phyloP scores from a whole-genome alignment of 768 basidiomycete genomes.

The Kwoniella europaea region DNA sequence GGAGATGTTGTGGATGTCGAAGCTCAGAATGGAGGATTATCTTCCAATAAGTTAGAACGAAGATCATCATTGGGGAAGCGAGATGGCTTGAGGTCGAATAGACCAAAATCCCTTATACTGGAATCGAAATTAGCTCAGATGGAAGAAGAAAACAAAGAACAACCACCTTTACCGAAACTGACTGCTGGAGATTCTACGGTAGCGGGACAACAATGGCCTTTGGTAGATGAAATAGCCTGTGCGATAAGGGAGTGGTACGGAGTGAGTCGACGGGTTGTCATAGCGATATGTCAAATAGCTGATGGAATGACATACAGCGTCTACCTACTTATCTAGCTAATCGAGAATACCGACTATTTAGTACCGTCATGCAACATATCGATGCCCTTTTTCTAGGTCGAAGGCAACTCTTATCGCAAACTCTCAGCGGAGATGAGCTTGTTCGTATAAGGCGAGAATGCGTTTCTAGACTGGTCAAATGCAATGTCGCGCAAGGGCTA shows the following conservation, averaged over 20 bases:
- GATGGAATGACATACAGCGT: slow-evolving; percentile 27
- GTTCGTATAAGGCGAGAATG: slow-evolving; percentile 79
- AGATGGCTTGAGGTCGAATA: slow-evolving; percentile 23
- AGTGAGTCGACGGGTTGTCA: slow-evolving; percentile 15
- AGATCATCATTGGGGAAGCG: slow-evolving; percentile 16
- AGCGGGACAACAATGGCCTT: slow-evolving; percentile 79
- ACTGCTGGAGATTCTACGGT: slow-evolving; percentile 93
- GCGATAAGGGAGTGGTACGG: slow-evolving; percentile 92
- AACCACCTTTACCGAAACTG: slow-evolving; percentile 74
- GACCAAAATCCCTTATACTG: slow-evolving; percentile 43
- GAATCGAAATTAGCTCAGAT: slow-evolving; percentile 11
- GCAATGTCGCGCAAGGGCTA: slow-evolving; percentile 87
- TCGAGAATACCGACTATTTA: slow-evolving; percentile 87
- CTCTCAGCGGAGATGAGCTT: slow-evolving; percentile 84
- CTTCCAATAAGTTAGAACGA: slow-evolving; percentile 3
- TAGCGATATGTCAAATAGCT: slow-evolving; percentile 1
- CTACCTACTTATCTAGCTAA: slow-evolving; percentile 89
- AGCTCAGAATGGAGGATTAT: slow-evolving; percentile 1
- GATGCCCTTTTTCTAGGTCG: slow-evolving; percentile 90
- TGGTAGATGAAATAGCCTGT: slow-evolving; percentile 96
- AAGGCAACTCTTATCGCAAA: slow-evolving; percentile 84
- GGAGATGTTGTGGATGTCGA: slow-evolving; percentile 15
- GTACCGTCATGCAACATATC: slow-evolving; percentile 82
- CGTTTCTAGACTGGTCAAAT: slow-evolving; percentile 81
- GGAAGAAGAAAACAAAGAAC: slow-evolving; percentile 41